phyloP scores from a whole-genome alignment of 2,329 filamentous ascomycete genomes.

The Cadophora sp. region DNA sequence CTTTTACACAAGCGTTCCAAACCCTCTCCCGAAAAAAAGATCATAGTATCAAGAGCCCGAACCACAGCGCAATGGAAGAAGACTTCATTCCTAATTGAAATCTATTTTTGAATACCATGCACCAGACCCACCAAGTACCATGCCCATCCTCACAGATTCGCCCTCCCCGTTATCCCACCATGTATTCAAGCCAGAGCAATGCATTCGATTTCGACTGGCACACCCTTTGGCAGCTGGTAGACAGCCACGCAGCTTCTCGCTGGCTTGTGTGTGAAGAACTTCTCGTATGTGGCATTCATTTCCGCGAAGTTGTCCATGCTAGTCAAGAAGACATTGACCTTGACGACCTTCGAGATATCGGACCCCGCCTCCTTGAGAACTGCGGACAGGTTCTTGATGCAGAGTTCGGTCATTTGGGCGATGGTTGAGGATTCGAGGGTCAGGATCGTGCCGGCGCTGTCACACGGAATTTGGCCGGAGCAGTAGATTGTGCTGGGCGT shows the following conservation, averaged over 20 bases:
- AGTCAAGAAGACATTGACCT: conserved; percentile 84
- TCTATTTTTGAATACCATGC: conserved; percentile 9
- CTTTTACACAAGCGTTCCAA: too few relatives aligned
- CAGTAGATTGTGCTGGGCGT: conserved; percentile 70
- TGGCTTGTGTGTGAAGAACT: conserved; percentile 81
- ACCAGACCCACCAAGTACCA: not conserved
- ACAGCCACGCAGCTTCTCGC: conserved; percentile 92
- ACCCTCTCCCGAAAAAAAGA: too few relatives aligned
- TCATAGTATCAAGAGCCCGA: too few relatives aligned
- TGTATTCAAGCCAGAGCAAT: conserved; percentile 70
- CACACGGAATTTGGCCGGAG: conserved; percentile 58
- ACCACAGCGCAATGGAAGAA: not conserved
- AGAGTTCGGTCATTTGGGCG: conserved; percentile 68
- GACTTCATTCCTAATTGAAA: not conserved
- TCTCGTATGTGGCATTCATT: conserved; percentile 62
- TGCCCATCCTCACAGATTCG: not conserved
- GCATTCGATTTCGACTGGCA: conserved; percentile 91
- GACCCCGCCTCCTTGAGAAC: conserved; percentile 87
- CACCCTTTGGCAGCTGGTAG: conserved; percentile 86
- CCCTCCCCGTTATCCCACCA: not conserved
- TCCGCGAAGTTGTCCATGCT: conserved; percentile 68
- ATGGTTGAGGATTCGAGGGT: conserved; percentile 62
- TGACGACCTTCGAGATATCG: conserved; percentile 81
- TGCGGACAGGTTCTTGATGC: conserved; percentile 82
- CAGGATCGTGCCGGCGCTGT: conserved; percentile 41